Evolutionary conservation across 441 rosid species (phyloP), one percentile per base, ranked within the genome.

Genomic region (Adansonia grandidieri): DNA sequence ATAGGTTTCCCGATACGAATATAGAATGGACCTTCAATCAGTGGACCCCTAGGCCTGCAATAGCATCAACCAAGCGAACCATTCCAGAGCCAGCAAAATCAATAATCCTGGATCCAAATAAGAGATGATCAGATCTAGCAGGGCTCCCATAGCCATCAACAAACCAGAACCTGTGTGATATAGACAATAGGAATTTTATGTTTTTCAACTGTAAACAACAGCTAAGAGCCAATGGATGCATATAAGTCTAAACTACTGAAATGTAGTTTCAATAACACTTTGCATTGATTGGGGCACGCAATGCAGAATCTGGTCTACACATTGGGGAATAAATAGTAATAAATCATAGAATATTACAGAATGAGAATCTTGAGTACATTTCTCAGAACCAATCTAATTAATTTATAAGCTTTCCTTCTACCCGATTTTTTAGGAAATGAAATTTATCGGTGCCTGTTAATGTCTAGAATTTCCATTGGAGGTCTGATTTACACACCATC

Each of bases 11-110:
- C 2, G 37, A 32, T 32, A 32, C 37, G 37, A 32, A 32, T 32
- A 32, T 32, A 32, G 37, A 32, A 32, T 32, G 37, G 37, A 32
- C 37, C 37, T 75, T 85, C 87, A 32, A 85, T 85, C 40, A 87
- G 0, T 9, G 88, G 86, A 15, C 86, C 90, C 87, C 88, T 13
- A 85, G 47, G 6, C 90, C 90, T 11, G 87, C 87, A 56, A 85
- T 77, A 9, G 67, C 90, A 2, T 88, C 90, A 9, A 87, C 90
- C 85, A 87, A 79, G 73, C 85, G 88, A 69, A 87, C 90, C 5
- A 85, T 87, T n/a, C 87, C 90, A 11, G 90, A 87, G 7, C 90
- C 90, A 1, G 88, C 86, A 56, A 87, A 87, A 72, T 87, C 88
- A 7, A 83, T 77, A n/a, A 85, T 87, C 2, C 88, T 86, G 0